Base-by-base conservation (phyloP, 2,329 filamentous ascomycete species). In the Emmonsiellopsis sp. region DNA sequence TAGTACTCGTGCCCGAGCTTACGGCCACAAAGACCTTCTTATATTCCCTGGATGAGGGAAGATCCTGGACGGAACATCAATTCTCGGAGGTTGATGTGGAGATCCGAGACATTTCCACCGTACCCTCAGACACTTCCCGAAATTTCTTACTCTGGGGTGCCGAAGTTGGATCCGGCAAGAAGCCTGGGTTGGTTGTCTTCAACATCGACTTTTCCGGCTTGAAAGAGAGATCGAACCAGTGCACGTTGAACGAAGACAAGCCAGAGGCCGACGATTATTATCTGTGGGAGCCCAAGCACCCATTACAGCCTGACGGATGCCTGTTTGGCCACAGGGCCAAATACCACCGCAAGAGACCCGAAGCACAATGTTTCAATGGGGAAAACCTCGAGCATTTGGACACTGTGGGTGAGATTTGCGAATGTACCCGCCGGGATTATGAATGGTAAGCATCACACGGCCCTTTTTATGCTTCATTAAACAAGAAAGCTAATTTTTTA, bases 121-220 rank as follows among this genome's bases (percentile, higher is more conserved):
- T 96, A 1, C 87, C 88, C 3, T 92, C 88, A 27, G 93, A 95
- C 63, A 88, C 84, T 5, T 95, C 91, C 17, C 84, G 87, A 52
- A 95, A 94, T 66, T 96, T 98, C 68, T 69, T 98, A 17, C 76
- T 98, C 17, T 98, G 93, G 94, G 88, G 85, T 56, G 76, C 72
- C 53, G 79, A 82, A 56, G 71, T 74, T 50, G 74, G 69, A 13
- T 58, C 60, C 40, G 67, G 65, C 46, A 67, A 64, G 17, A 62
- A 63, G 21, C 66, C 76, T 37, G 78, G 78, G 49, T 70, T 90
- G 14, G 79, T 86, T 50, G 85, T 89, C 0, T 75, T 95, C 63
- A 95, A 94, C 60, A 68, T 98, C 6, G 93, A 98, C 71, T 98
- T 98, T 66, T 84, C 84, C 4, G 87, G 87, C 3, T 76, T 97